Evolutionary conservation across 140 eudicot genomes (phyloP), one percentile per base, ranked within the genome.

Genomic region (Erigeron philadelphicus): DNA sequence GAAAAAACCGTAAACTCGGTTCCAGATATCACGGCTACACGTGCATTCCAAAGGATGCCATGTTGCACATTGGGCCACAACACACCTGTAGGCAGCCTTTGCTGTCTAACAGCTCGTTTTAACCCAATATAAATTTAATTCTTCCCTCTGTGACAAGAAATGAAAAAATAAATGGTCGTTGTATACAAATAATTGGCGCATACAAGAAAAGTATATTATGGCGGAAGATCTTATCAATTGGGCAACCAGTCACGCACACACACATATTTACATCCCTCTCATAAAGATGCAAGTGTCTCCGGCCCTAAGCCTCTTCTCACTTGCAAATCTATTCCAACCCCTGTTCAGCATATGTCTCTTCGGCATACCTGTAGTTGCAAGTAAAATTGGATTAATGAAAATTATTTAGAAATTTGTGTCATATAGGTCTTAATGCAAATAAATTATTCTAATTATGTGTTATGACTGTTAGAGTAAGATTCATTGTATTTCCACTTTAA

Each of bases 261-360:
- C 11, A 9, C 4, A 12, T 46, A 52, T 52, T 52, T 17, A 68
- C 63, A 40, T 12, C 6, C 63, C 63, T 15, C 80, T 70, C 52
- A 74, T 52, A 64, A 81, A 81, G 12, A 81, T 68, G 45, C 66
- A 64, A 16, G 70, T 56, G 74, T 81, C 86, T 11, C 83, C 80
- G 12, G 80, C 58, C 17, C 31, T 35, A 64, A 81, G 78, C 64
- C 15, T 81, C 67, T 73, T 81, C 13, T 58, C 23, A n/a, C 67
- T 50, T 13, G 67, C 80, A 19, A 81, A 81, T 5, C 40, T 9
- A 52, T 75, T 70, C 86, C 86, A 81, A 38, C 86, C 86, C 50
- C 47, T 55, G 12, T 63, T 67, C 31, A 81, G 60, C 53, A 78
- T 57, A 48, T 81, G 74, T 59, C 86, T 50, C 67, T 17, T 81